Evolutionary conservation across 306 rosid genomes (phyloP).

Genomic region (Malus orientalis): DNA sequence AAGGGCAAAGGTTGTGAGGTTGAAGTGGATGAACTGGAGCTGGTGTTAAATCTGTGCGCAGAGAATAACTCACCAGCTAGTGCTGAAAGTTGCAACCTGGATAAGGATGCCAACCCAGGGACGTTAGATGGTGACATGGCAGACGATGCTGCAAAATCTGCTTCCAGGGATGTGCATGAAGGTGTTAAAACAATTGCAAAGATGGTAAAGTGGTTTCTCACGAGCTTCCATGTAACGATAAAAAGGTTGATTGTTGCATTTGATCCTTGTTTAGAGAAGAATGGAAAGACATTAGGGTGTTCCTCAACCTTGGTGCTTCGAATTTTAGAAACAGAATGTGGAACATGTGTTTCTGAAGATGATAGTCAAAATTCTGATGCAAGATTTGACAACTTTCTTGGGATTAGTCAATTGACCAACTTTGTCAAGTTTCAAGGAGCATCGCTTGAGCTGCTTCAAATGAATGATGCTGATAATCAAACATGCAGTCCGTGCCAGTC

Average conservation of each 20-base stretch:
- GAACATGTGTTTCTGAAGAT: constrained; percentile 76
- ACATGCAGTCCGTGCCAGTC: constrained; percentile 20
- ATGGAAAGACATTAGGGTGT: constrained; percentile 23
- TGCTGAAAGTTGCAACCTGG: constrained; percentile 36
- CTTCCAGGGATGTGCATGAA: constrained; percentile 70
- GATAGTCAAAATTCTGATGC: constrained; percentile 38
- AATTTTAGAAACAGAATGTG: constrained; percentile 71
- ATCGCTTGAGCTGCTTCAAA: constrained; percentile 58
- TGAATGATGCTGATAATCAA: constrained; percentile 33
- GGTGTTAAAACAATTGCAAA: constrained; percentile 92
- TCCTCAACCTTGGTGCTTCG: constrained; percentile 57
- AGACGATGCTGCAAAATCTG: constrained; percentile 42
- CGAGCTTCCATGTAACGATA: constrained; percentile 76
- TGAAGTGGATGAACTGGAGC: constrained; percentile 82
- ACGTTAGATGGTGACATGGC: constrained; percentile 28
- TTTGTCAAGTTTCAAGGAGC: constrained; percentile 83
- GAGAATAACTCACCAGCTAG: constrained; percentile 21
- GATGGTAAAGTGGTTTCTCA: constrained; percentile 72
- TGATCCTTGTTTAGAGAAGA: constrained; percentile 49
- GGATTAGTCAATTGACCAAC: constrained; percentile 67
- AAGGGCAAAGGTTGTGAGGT: constrained; percentile 73
- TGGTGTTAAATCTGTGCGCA: constrained; percentile 55
- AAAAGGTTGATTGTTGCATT: constrained; percentile 63
- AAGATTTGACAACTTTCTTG: constrained; percentile 53
- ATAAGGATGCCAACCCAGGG: constrained; percentile 22